Evolutionary conservation across 1,139 yeast genomes (phyloP), one percentile per base, ranked within the genome.

Genomic region (Scheffersomyces illinoinensis): DNA sequence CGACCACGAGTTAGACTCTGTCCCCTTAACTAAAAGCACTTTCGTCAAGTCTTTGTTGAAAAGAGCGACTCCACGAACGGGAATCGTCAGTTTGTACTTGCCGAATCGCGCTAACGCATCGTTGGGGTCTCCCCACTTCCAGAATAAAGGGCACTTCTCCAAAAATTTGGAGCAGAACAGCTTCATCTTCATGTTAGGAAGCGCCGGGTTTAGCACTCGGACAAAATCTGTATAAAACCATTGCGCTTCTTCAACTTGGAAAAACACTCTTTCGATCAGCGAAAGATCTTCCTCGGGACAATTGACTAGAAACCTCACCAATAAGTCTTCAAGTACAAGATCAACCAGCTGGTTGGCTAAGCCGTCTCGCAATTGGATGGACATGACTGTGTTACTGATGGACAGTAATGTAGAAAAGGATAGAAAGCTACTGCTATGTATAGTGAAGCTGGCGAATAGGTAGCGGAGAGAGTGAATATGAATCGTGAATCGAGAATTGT

Each of bases 241-340:
- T 69, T 93, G 97, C 1, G 99, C 99, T 74, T 96, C 99, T 79
- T 96, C 99, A 52, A 96, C 88, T 71, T 93, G 97, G 77, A 96
- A 96, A 69, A 93, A 86, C 48, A 93, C 90, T 69, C 99, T 82
- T 67, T 93, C 97, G 54, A 91, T 86, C 21, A 95, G 85, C 46
- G 95, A 87, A 57, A 93, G 77, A 72, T 95, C 99, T 70, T 93
- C 98, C 17, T 86, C 86, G 6, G 99, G 98, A 56, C 95, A 90
- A 77, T 95, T 96, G 61, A 93, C 86, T 57, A 96, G 88, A 70
- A 96, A 96, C 62, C 99, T 81, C 55, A 92, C 98, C 50, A 93
- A 81, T 52, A 95, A 79, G 70, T 95, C 99, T 71, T 93, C 97
- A 57, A 95, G 80, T 12, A 89, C 92, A 64, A 89, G 85, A 68